These are phyloP conservation scores for Kokia cookei DNA, from an alignment of 441 rosid species.

Conservation along the genomic window DNA sequence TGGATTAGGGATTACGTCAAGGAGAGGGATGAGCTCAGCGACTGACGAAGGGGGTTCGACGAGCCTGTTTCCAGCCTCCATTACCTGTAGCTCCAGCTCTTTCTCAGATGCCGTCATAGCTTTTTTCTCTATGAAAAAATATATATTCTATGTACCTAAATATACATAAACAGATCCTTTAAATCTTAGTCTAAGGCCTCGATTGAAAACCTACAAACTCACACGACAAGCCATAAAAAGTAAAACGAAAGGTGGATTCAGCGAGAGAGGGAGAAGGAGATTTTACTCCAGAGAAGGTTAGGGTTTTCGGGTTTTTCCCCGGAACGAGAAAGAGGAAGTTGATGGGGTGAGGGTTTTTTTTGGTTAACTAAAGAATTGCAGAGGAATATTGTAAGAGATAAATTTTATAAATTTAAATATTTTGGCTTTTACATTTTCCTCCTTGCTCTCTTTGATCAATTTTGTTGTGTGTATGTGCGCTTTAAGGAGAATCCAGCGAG, in stretches of 20 bases:
- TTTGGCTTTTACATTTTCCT: not conserved
- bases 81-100: conserved; percentile 69
- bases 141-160: conserved; percentile 3
- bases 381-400: not conserved
- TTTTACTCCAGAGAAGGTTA: not conserved
- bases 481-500: conserved; percentile 29
- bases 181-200: conserved; percentile 15
- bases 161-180: conserved; percentile 26
- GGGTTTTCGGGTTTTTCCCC: conserved; percentile 11
- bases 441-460: not conserved
- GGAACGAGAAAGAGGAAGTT: not conserved
- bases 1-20: conserved; percentile 59
- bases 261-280: not conserved
- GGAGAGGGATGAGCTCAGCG: conserved; percentile 76
- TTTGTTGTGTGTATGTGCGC: not conserved
- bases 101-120: conserved; percentile 50
- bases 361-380: not conserved
- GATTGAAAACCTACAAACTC: conserved; percentile 25
- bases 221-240: conserved; percentile 11
- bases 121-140: conserved; percentile 1
- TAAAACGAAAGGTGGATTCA: not conserved
- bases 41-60: conserved; percentile 53
- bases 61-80: conserved; percentile 71
- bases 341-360: not conserved
- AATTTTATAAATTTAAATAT: too few relatives aligned